These are phyloP conservation scores for Chlorella sp. DNA, from an alignment of 139 green algal species.

Conservation along the genomic window DNA sequence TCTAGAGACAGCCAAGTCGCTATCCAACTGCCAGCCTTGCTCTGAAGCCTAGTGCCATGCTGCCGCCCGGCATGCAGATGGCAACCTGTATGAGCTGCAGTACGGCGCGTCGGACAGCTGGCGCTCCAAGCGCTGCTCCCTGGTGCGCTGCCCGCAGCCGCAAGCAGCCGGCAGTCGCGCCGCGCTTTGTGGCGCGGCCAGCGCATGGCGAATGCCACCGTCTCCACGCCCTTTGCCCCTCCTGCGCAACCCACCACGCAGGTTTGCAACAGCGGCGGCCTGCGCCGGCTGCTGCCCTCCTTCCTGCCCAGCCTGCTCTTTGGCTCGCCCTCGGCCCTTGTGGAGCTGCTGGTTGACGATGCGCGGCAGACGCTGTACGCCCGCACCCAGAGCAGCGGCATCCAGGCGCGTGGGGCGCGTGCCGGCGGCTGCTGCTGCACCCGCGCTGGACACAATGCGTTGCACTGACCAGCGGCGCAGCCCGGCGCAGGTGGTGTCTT, in stretches of 20 bases:
- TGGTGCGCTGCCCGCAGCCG: slow-evolving; percentile 45
- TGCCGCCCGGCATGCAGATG: too few species aligned
- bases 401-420: slow-evolving; percentile 56
- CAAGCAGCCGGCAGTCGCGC: not conserved
- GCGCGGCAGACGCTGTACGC: slow-evolving; percentile 86
- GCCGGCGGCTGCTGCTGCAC: too few species aligned
- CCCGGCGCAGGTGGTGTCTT: too few species aligned
- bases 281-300: slow-evolving; percentile 63
- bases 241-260: not conserved
- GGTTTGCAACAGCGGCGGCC: slow-evolving; percentile 55
- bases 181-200: not conserved
- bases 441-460: too few species aligned
- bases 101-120: slow-evolving; percentile 75
- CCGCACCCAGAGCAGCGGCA: slow-evolving; percentile 56
- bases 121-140: slow-evolving; percentile 70
- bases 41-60: too few species aligned
- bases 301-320: slow-evolving; percentile 74
- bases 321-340: slow-evolving; percentile 56
- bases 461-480: too few species aligned
- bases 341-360: slow-evolving; percentile 79
- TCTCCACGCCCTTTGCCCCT: not conserved
- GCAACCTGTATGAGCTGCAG: slow-evolving; percentile 92
- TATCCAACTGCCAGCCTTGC: too few species aligned
- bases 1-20: too few species aligned
- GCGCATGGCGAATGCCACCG: not conserved